These are phyloP conservation scores for Silene vulgaris DNA, from an alignment of 179 eudicot genomes.

Conservation along the genomic window DNA sequence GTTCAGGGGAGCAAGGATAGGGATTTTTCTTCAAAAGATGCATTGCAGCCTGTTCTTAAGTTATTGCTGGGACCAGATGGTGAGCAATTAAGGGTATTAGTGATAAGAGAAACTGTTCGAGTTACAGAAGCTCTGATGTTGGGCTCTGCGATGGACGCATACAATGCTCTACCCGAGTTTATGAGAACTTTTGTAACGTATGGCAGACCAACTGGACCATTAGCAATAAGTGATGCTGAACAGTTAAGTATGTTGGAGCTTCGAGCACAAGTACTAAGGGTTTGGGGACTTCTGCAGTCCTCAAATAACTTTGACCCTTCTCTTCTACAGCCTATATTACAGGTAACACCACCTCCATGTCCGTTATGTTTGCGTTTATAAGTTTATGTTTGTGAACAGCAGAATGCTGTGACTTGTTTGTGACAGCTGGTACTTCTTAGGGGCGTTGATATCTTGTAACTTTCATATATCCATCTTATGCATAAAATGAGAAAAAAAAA, in stretches of 20 bases:
- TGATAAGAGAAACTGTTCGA: constrained; percentile 80
- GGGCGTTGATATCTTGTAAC: no score
- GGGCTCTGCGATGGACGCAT: constrained; percentile 72
- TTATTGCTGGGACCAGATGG: constrained; percentile 83
- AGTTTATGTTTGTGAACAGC: background rate
- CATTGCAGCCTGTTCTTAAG: constrained; percentile 95
- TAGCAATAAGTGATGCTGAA: constrained; percentile 51
- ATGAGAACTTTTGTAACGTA: constrained; percentile 49
- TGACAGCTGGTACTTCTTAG: no score
- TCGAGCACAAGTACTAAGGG: constrained; percentile 71
- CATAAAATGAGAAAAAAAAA: no score
- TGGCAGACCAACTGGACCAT: constrained; percentile 48
- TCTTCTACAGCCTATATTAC: constrained; percentile 78
- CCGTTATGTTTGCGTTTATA: background rate
- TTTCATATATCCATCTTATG: no score
- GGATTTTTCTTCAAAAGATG: constrained; percentile 94
- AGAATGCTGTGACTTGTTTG: no score
- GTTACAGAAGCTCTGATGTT: constrained; percentile 78
- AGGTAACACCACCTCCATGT: constrained; percentile 39
- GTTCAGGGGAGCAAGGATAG: constrained; percentile 83
- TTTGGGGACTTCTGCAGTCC: constrained; percentile 80
- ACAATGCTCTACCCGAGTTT: constrained; percentile 58
- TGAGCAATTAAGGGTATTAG: constrained; percentile 67
- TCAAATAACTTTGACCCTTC: constrained; percentile 83
- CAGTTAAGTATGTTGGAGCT: constrained; percentile 70